phyloP scores from a whole-genome alignment of 331 rosid species.

The Dryas integrifolia region DNA sequence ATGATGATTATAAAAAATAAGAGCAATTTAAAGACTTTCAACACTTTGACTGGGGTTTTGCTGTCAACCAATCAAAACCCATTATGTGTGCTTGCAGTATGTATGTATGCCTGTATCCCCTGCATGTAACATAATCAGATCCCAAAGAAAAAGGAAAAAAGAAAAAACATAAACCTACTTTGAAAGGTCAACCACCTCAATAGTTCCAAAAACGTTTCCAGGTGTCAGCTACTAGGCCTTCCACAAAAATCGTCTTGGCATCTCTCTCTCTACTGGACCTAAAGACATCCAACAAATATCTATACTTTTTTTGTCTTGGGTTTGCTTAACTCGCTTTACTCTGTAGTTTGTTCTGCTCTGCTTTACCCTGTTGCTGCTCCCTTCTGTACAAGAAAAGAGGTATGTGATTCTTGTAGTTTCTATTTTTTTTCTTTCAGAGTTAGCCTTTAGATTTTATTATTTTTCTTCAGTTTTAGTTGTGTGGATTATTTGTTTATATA shows the following conservation, averaged over 20 bases:
- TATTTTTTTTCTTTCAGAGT: background rate
- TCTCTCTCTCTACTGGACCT: slow-evolving; percentile 13
- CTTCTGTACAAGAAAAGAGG: slow-evolving; percentile 22
- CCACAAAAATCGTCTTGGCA: slow-evolving; percentile 19
- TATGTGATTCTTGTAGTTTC: slow-evolving; percentile 13
- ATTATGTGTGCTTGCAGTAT: background rate
- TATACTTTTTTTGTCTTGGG: background rate
- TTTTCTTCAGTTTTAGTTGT: background rate
- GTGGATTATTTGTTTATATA: background rate
- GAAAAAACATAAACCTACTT: no score
- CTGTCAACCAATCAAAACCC: background rate
- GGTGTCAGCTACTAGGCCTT: slow-evolving; percentile 16
- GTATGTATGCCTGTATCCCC: background rate
- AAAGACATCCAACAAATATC: slow-evolving; percentile 15
- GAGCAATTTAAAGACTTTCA: no score
- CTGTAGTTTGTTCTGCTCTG: background rate
- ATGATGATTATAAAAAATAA: no score
- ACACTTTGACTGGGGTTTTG: background rate
- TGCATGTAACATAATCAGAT: background rate
- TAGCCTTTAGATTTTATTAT: background rate
- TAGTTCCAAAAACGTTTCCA: slow-evolving; percentile 4
- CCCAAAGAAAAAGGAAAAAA: background rate
- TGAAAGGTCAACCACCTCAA: background rate
- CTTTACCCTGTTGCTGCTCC: slow-evolving; percentile 10
- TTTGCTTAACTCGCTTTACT: background rate